phyloP scores from a whole-genome alignment of 2,329 filamentous ascomycete genomes.

The Sporothrix humicola region DNA sequence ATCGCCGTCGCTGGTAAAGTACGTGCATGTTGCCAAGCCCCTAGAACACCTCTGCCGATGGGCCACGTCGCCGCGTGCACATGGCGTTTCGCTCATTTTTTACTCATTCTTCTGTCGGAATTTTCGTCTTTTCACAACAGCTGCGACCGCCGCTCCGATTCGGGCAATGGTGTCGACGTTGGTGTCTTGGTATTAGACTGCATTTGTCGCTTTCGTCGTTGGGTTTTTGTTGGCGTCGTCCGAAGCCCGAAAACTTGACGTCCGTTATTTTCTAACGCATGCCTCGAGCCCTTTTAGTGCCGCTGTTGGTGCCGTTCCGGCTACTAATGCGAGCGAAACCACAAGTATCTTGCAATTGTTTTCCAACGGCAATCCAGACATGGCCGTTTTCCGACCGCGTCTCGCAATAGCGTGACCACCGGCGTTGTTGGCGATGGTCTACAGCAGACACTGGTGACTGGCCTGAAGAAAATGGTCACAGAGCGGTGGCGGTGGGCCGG shows the following conservation, averaged over 20 bases:
- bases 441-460: too few relatives aligned
- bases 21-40: conserved; percentile 31
- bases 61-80: conserved; percentile 25
- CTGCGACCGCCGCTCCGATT: conserved; percentile 12
- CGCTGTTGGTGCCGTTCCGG: background rate
- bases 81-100: background rate
- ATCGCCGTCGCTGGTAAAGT: conserved; percentile 20
- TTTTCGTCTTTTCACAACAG: background rate
- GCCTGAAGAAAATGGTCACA: background rate
- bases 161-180: conserved; percentile 14
- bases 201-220: background rate
- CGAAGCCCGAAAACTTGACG: background rate
- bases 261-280: background rate
- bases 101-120: background rate
- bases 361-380: background rate
- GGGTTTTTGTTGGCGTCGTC: background rate
- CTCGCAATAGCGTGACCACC: conserved; percentile 22
- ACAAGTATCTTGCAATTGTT: background rate
- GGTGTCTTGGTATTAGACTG: conserved; percentile 9
- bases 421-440: conserved; percentile 19
- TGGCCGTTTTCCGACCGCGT: background rate
- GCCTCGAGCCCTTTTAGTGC: conserved; percentile 13
- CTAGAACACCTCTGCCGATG: conserved; percentile 23
- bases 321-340: too few relatives aligned
- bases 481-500: background rate